Evolutionary conservation across 306 rosid species (phyloP).

Genomic region (Clitoria ternatea): DNA sequence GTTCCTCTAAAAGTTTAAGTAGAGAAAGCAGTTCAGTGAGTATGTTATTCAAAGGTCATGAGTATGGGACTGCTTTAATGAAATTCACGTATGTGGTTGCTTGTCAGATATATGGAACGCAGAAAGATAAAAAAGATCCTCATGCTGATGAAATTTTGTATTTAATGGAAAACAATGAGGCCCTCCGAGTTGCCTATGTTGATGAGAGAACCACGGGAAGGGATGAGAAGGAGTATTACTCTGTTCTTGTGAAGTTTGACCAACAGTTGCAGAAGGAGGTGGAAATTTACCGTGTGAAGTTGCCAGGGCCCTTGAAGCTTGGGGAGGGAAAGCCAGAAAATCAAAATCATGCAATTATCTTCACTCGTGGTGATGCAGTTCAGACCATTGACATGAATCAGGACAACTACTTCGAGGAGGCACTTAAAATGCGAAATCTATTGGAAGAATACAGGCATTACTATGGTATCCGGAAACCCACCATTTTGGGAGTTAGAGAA

Average conservation of each 20-base stretch:
- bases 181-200: constrained; percentile 49
- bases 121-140: constrained; percentile 62
- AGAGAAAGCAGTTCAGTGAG: constrained; percentile 61
- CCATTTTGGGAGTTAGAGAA: constrained; percentile 49
- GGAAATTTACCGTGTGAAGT: constrained; percentile 41
- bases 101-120: constrained; percentile 94
- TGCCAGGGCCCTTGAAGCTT: constrained; percentile 52
- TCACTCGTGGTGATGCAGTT: constrained; percentile 49
- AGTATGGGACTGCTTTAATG: constrained; percentile 89
- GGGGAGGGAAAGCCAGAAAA: constrained; percentile 58
- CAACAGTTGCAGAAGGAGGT: constrained; percentile 45
- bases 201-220: constrained; percentile 38
- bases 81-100: constrained; percentile 91
- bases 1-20: constrained; percentile 54
- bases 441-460: constrained; percentile 36
- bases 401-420: constrained; percentile 52
- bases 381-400: constrained; percentile 55
- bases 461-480: constrained; percentile 43
- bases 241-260: constrained; percentile 51
- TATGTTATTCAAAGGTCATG: constrained; percentile 84
- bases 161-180: constrained; percentile 44
- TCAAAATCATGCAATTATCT: constrained; percentile 47
- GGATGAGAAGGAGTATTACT: constrained; percentile 40
- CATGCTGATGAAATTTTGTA: constrained; percentile 45
- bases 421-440: constrained; percentile 48